Evolutionary conservation across 2,329 filamentous ascomycete species (phyloP).

Genomic region (Colletotrichum zoysiae): DNA sequence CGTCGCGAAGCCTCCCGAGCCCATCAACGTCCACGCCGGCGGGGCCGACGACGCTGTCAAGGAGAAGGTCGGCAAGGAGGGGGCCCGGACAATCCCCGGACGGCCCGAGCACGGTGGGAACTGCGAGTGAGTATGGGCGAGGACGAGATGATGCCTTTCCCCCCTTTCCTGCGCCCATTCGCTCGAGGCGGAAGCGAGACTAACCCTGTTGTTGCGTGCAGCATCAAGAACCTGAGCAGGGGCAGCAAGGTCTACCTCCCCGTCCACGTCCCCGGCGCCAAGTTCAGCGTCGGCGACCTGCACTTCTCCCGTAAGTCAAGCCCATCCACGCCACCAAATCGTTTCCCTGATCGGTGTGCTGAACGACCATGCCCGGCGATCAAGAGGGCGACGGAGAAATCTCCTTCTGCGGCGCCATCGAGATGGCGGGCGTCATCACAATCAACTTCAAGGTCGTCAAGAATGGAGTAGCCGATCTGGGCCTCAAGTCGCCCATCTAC

Average conservation of each 20-base stretch:
- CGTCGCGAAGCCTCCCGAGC: conserved; percentile 83
- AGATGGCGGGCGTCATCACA: conserved; percentile 93
- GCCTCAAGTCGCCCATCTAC: conserved; percentile 87
- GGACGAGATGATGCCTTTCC: background rate
- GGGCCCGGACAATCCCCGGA: conserved; percentile 87
- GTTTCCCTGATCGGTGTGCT: background rate
- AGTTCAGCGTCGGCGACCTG: conserved; percentile 90
- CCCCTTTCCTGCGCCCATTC: background rate
- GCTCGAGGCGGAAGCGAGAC: background rate
- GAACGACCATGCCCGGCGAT: background rate
- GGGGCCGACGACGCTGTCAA: conserved; percentile 68
- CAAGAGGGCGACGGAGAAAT: conserved; percentile 90
- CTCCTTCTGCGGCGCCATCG: conserved; percentile 89
- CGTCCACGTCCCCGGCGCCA: conserved; percentile 87
- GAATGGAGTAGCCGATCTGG: conserved; percentile 78
- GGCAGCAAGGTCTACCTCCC: conserved; percentile 89
- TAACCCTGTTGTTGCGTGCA: conserved; percentile 35
- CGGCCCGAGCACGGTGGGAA: conserved; percentile 91
- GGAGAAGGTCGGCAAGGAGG: conserved; percentile 79
- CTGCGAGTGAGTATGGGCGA: conserved; percentile 67
- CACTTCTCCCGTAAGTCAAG: conserved; percentile 76
- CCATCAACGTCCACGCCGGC: conserved; percentile 80
- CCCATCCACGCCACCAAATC: background rate
- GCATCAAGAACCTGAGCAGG: conserved; percentile 84
- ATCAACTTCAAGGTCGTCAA: conserved; percentile 92